phyloP scores from a whole-genome alignment of 495 filamentous ascomycete genomes.

The Paragyromitra xinjiangensis region DNA sequence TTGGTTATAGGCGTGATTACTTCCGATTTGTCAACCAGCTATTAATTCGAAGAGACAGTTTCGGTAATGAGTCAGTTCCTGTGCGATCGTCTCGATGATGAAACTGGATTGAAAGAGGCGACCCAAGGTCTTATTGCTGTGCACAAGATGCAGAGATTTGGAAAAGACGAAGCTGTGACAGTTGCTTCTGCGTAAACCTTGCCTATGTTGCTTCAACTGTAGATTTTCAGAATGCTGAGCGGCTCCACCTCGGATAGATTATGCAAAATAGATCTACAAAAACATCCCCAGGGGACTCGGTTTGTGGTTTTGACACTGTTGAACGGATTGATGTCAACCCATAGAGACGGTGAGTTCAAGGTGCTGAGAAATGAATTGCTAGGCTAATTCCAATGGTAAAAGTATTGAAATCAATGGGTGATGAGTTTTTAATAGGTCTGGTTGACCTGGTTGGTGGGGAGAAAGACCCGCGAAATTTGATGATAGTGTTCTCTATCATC shows the following conservation, averaged over 20 bases:
- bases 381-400: background rate
- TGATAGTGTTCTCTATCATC: conserved; percentile 78
- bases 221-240: conserved; percentile 9
- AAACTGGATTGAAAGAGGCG: conserved; percentile 54
- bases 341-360: conserved; percentile 67
- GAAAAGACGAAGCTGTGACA: conserved; percentile 63
- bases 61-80: conserved; percentile 69
- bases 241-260: conserved; percentile 36
- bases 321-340: conserved; percentile 71
- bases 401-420: conserved; percentile 67
- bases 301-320: conserved; percentile 72
- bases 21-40: background rate
- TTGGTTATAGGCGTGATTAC: background rate
- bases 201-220: background rate
- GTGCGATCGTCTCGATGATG: conserved; percentile 71
- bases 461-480: conserved; percentile 79
- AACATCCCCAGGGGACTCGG: conserved; percentile 69
- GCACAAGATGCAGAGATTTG: conserved; percentile 65
- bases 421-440: conserved; percentile 69
- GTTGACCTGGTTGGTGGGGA: conserved; percentile 76
- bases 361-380: conserved; percentile 40
- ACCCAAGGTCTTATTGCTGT: conserved; percentile 62
- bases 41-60: conserved; percentile 54
- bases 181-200: conserved; percentile 53
- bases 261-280: conserved; percentile 65